These are phyloP conservation scores for Penicillium fimorum DNA, from an alignment of 495 filamentous ascomycete genomes.

Conservation along the genomic window DNA sequence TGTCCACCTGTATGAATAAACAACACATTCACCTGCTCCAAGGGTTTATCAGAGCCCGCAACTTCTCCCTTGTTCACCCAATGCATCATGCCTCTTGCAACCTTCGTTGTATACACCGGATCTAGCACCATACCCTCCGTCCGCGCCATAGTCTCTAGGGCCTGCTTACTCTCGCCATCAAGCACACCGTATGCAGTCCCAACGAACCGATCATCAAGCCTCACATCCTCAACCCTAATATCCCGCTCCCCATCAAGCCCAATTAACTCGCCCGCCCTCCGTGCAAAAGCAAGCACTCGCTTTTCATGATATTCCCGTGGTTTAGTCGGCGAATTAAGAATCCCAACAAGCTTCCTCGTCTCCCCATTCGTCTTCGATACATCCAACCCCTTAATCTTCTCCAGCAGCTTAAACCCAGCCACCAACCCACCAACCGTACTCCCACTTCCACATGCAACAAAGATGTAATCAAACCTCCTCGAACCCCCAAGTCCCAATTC, in stretches of 20 bases:
- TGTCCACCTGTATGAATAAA: slow-evolving; percentile 47
- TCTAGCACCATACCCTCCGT: slow-evolving; percentile 35
- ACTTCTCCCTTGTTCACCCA: slow-evolving; percentile 30
- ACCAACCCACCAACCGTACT: slow-evolving; percentile 41
- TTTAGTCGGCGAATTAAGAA: slow-evolving; percentile 38
- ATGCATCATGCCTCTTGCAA: slow-evolving; percentile 32
- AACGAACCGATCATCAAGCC: slow-evolving; percentile 36
- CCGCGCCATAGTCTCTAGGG: slow-evolving; percentile 28
- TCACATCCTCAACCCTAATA: slow-evolving; percentile 33
- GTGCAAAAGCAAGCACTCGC: slow-evolving; percentile 35
- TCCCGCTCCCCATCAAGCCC: slow-evolving; percentile 28
- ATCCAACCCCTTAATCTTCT: slow-evolving; percentile 16
- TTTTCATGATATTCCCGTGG: slow-evolving; percentile 30
- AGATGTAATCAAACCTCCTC: slow-evolving; percentile 36
- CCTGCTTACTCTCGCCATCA: slow-evolving; percentile 25
- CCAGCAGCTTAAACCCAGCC: slow-evolving; percentile 38
- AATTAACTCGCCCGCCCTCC: slow-evolving; percentile 27
- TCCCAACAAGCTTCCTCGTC: slow-evolving; percentile 30
- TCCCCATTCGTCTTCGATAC: not conserved
- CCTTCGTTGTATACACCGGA: slow-evolving; percentile 43
- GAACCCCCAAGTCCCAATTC: slow-evolving; percentile 19
- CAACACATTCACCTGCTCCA: slow-evolving; percentile 32
- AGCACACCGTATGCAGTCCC: slow-evolving; percentile 37
- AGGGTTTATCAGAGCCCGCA: slow-evolving; percentile 6
- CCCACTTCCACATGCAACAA: slow-evolving; percentile 43